Conservation (phyloP, 768 basidiomycete genomes). For the Sutorius australiensis region DNA sequence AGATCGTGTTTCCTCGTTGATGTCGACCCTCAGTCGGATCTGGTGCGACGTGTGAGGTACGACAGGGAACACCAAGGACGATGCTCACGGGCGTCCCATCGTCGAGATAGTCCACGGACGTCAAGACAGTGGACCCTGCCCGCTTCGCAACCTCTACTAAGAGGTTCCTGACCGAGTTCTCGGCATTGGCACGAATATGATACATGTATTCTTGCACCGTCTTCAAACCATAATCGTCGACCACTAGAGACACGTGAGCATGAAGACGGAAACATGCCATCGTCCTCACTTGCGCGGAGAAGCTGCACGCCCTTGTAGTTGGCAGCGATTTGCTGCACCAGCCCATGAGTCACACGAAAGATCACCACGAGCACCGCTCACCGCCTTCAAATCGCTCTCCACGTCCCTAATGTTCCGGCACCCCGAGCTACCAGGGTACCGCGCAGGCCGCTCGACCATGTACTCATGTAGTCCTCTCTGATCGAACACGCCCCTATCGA, state of each 20-base stretch:
- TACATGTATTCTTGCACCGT: constrained; percentile 94
- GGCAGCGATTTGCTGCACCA: constrained; percentile 79
- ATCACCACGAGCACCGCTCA: constrained; percentile 33
- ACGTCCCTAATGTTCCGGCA: constrained; percentile 86
- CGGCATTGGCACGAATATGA: constrained; percentile 86
- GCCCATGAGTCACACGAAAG: neutral
- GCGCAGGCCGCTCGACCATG: constrained; percentile 78
- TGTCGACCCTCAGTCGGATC: constrained; percentile 75
- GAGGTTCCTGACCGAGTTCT: constrained; percentile 78
- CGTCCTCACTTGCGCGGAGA: constrained; percentile 66
- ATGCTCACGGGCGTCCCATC: constrained; percentile 75
- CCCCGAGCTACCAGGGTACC: constrained; percentile 82
- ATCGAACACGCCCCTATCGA: constrained; percentile 78
- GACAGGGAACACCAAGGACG: neutral
- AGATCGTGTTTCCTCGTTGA: constrained; percentile 67
- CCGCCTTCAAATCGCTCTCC: constrained; percentile 89
- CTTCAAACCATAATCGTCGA: constrained; percentile 79
- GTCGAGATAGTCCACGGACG: constrained; percentile 79
- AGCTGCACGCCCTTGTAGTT: constrained; percentile 90
- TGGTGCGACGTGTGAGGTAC: constrained; percentile 25
- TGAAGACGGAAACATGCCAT: neutral
- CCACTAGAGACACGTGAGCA: constrained; percentile 45
- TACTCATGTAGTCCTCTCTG: constrained; percentile 67
- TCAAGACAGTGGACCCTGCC: constrained; percentile 59
- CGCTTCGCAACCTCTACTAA: constrained; percentile 71